A percentile compares a stretch with the other conserved stretches of the same genome.
These are phyloP conservation scores for Fagus crenata DNA, from an alignment of 306 rosid species.

Conservation along the genomic window DNA sequence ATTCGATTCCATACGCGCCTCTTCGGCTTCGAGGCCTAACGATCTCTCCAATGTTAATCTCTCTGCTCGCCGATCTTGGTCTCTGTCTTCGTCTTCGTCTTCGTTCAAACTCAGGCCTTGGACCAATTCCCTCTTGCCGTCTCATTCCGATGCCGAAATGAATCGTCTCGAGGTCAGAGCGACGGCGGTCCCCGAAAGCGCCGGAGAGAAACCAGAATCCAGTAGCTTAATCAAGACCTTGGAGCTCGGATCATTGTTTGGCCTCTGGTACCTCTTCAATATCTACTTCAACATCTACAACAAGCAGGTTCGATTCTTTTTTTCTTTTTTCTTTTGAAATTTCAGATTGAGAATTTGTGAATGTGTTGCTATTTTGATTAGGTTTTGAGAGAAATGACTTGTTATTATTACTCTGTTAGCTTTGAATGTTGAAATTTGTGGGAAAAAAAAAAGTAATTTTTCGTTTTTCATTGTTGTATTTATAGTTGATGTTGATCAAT, in stretches of 20 bases:
- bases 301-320: slow-evolving; percentile 62
- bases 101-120: slow-evolving; percentile 54
- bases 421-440: background rate
- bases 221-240: slow-evolving; percentile 40
- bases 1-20: slow-evolving; percentile 34
- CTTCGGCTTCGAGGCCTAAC: slow-evolving; percentile 31
- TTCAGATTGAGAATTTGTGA: background rate
- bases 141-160: slow-evolving; percentile 28
- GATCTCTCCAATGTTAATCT: slow-evolving; percentile 33
- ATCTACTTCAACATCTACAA: slow-evolving; percentile 92
- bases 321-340: background rate
- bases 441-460: background rate
- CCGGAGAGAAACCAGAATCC: slow-evolving; percentile 31
- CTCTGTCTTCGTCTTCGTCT: slow-evolving; percentile 41
- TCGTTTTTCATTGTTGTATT: background rate
- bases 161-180: slow-evolving; percentile 49
- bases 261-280: slow-evolving; percentile 80
- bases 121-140: slow-evolving; percentile 24
- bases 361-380: background rate
- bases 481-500: background rate
- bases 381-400: background rate
- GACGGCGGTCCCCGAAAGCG: slow-evolving; percentile 55
- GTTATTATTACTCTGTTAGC: background rate
- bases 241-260: slow-evolving; percentile 68
- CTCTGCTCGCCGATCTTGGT: slow-evolving; percentile 65